phyloP scores from a whole-genome alignment of 306 rosid genomes.

The Medicago arabica region DNA sequence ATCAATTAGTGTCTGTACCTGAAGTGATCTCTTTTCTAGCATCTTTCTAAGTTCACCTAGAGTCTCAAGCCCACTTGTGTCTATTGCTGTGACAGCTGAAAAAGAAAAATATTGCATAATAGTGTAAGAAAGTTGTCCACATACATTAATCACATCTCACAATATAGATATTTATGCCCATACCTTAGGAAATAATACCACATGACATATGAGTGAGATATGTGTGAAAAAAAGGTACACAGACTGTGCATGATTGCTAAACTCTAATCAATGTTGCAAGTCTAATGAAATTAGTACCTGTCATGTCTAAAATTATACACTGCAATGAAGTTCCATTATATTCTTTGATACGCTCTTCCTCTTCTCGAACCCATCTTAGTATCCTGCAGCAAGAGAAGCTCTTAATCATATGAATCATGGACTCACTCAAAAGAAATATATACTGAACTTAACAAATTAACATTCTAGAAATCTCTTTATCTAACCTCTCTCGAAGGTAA shows the following conservation, averaged over 20 bases:
- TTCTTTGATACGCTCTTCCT: constrained; percentile 75
- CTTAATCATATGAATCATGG: constrained; percentile 39
- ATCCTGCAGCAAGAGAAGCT: constrained; percentile 57
- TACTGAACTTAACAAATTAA: neutral
- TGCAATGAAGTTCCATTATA: constrained; percentile 55
- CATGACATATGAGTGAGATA: neutral
- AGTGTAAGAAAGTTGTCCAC: neutral
- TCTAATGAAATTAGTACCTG: constrained; percentile 59
- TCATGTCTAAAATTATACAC: constrained; percentile 85
- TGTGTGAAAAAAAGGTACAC: neutral
- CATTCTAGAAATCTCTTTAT: constrained; percentile 13
- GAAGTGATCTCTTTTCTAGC: constrained; percentile 68
- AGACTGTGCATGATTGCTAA: neutral
- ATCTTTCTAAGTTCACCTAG: constrained; percentile 67
- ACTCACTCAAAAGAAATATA: constrained; percentile 32
- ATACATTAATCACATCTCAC: neutral
- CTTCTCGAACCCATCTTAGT: constrained; percentile 89
- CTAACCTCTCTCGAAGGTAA: constrained; percentile 92
- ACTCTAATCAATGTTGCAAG: neutral
- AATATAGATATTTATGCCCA: neutral
- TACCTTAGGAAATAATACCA: neutral
- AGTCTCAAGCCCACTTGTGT: constrained; percentile 77
- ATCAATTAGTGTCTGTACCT: constrained; percentile 50
- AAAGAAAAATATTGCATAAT: constrained; percentile 6
- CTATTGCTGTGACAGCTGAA: constrained; percentile 88